Evolutionary conservation across 1,139 yeast species (phyloP), one percentile per base, ranked within the genome.

Genomic region (Suhomyces guaymorum): DNA sequence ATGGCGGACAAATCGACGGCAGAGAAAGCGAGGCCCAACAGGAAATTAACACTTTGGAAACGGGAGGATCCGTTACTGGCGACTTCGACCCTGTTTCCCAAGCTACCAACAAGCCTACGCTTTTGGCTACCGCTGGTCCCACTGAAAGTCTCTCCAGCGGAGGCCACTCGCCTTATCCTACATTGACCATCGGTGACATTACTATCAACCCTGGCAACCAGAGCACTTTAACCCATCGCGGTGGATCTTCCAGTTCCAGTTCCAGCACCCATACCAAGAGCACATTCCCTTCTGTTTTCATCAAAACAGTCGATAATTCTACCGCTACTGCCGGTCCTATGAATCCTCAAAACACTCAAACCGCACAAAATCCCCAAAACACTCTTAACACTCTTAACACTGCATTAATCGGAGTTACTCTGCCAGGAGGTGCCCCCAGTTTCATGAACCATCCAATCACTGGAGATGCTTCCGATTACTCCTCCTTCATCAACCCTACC

Each of bases 1-100:
- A 66, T 21, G 75, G 70, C 49, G 95, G 95, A 38, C 55, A 62
- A 36, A 70, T 86, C 28, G 71, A 79, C 49, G 92, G 88, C 11
- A 76, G 89, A 59, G 54, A 59, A 29, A 56, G 58, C 1, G 59
- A 70, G 40, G 86, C 79, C 8, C 59, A 63, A 29, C 52, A 57
- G 8, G 83, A 81, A 32, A 78, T 78, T 47, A 62, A 57, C 14
- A 49, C 55, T 16, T 63, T 79, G 37, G 45, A 39, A 27, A 44
- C 43, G 24, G 66, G 63, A 10, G 50, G 33, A 3, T 22, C 36
- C 14, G 33, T 34, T 24, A 15, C 26, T 23, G 38, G 36, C 27
- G 25, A 25, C n/a, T 27, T 31, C 28, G 32, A 28, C 19, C 15
- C 34, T 7, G 19, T 19, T 14, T 23, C 30, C 15, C 16, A 21